phyloP scores from a whole-genome alignment of 2,329 filamentous ascomycete genomes.

The Colletotrichum sp. region DNA sequence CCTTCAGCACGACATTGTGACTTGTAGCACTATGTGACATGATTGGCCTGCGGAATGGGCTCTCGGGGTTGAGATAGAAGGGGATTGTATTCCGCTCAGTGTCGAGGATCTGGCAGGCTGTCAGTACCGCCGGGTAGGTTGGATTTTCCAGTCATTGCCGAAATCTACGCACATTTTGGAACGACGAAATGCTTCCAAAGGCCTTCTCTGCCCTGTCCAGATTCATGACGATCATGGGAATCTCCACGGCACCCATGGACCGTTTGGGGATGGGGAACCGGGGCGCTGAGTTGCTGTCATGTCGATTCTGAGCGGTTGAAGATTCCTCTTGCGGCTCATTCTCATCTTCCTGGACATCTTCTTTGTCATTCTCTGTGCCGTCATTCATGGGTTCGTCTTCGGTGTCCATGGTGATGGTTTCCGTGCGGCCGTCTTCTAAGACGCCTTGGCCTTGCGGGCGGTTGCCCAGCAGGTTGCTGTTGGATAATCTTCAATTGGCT shows the following conservation, averaged over 20 bases:
- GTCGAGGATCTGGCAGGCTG: constrained; percentile 46
- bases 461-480: not conserved
- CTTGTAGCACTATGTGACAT: constrained; percentile 77
- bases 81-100: constrained; percentile 59
- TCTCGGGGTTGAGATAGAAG: constrained; percentile 80
- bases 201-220: constrained; percentile 46
- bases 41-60: constrained; percentile 79
- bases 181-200: constrained; percentile 42
- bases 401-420: constrained; percentile 11
- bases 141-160: not conserved
- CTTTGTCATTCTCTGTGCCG: not conserved
- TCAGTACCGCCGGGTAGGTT: not conserved
- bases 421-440: not conserved
- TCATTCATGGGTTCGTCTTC: not conserved
- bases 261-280: constrained; percentile 38
- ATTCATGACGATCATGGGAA: constrained; percentile 48
- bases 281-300: constrained; percentile 11
- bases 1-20: constrained; percentile 84
- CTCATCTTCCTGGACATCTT: not conserved
- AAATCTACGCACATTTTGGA: constrained; percentile 39
- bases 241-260: constrained; percentile 43
- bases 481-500: not conserved
- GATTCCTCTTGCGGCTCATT: not conserved
- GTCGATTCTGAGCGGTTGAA: not conserved
- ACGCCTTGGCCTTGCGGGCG: not conserved